Percentiles rank a stretch among this genome's conserved stretches.
These are phyloP conservation scores for Leishmania major DNA, from an alignment of 208 protist genomes.

Conservation along the genomic window DNA sequence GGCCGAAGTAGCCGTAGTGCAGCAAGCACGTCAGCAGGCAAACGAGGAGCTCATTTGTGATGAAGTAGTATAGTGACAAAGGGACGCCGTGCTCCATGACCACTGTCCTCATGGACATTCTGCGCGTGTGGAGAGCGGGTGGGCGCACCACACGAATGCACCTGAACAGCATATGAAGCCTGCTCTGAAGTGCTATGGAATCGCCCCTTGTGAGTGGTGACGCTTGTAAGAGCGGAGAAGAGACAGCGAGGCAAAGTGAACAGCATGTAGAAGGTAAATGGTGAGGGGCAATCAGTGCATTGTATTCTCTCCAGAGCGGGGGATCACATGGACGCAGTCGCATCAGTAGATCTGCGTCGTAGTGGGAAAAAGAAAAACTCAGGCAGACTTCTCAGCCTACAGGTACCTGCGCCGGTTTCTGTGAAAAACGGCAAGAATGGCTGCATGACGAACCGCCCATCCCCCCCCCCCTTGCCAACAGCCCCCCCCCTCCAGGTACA, in stretches of 20 bases:
- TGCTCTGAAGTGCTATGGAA: not conserved
- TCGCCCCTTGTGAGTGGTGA: not conserved
- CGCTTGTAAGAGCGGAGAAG: not conserved
- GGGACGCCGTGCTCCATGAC: constrained; percentile 44
- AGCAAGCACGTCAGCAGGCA: constrained; percentile 51
- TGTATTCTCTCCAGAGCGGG: not conserved
- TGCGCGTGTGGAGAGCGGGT: not conserved
- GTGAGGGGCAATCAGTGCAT: not conserved
- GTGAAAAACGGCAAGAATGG: not conserved
- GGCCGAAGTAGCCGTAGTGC: constrained; percentile 57
- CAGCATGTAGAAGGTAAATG: not conserved
- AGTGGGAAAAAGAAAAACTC: not conserved
- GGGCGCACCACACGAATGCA: not conserved
- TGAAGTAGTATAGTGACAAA: constrained; percentile 48
- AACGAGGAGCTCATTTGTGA: constrained; percentile 60
- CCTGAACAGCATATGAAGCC: constrained; percentile 11
- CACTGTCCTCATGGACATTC: constrained; percentile 28
- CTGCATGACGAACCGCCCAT: not conserved
- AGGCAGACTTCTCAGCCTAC: not conserved
- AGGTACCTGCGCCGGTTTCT: not conserved
- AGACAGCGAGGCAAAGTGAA: not conserved
- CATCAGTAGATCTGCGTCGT: not conserved
- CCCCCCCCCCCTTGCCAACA: not conserved
- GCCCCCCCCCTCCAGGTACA: not conserved
- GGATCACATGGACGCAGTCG: not conserved